Percentiles rank a stretch among this genome's conserved stretches.
Conservation (phyloP, 2,329 filamentous ascomycete genomes). For the Botrytis sinoallii region DNA sequence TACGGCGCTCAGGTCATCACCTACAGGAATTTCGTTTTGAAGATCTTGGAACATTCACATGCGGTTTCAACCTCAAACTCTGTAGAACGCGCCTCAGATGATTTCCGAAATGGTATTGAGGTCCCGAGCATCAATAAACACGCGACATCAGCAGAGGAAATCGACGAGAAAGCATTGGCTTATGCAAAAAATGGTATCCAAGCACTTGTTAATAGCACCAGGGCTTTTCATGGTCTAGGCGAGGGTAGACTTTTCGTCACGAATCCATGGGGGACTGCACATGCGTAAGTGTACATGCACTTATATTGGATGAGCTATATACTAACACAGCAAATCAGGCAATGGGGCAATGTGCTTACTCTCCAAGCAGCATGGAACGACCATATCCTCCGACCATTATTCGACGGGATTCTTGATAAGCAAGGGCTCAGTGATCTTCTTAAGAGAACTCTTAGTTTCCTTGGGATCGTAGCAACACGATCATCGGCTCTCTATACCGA, state of each 20-base stretch:
- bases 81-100: conserved; percentile 25
- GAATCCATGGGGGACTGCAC: conserved; percentile 93
- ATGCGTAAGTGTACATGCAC: conserved; percentile 68
- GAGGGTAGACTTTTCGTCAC: conserved; percentile 74
- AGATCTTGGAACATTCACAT: conserved; percentile 47
- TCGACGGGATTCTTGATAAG: conserved; percentile 56
- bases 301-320: conserved; percentile 6
- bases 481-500: conserved; percentile 74
- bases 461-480: conserved; percentile 65
- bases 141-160: conserved; percentile 37
- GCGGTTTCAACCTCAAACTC: conserved; percentile 21
- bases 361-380: conserved; percentile 77
- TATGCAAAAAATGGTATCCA: conserved; percentile 52
- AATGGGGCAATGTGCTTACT: conserved; percentile 97
- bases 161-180: conserved; percentile 48
- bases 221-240: conserved; percentile 67
- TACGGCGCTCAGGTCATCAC: conserved; percentile 91
- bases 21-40: conserved; percentile 69
- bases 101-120: conserved; percentile 29
- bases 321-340: conserved; percentile 50
- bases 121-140: conserved; percentile 41
- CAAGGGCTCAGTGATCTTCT: conserved; percentile 60
- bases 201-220: conserved; percentile 79
- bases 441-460: conserved; percentile 70
- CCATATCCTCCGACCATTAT: conserved; percentile 53